phyloP scores from a whole-genome alignment of 208 protist genomes.

The Leishmania guyanensis region DNA sequence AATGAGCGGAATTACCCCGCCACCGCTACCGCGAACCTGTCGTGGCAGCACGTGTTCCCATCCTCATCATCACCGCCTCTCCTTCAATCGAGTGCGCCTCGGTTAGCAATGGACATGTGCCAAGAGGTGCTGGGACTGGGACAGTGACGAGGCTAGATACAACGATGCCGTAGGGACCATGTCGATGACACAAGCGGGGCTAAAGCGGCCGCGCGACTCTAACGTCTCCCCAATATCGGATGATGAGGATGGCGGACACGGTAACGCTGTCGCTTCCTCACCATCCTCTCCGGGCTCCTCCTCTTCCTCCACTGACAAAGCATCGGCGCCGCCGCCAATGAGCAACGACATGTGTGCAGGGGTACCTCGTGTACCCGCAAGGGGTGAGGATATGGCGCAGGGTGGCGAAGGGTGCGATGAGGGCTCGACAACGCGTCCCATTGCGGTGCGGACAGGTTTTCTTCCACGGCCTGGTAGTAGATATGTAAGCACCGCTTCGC shows the following conservation, averaged over 20 bases:
- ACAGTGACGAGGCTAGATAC: neutral
- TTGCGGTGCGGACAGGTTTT: neutral
- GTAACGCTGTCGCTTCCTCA: neutral
- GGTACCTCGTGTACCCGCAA: neutral
- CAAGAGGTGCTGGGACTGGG: neutral
- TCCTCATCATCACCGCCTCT: neutral
- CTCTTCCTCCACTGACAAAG: neutral
- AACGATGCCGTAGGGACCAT: neutral
- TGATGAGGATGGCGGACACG: neutral
- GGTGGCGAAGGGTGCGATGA: neutral
- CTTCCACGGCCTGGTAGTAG: neutral
- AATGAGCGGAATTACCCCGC: neutral
- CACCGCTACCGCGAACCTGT: neutral
- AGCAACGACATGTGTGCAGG: neutral
- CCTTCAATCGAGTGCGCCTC: too few species aligned
- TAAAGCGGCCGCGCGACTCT: constrained; percentile 2
- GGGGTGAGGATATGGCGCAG: neutral
- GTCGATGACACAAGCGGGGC: neutral
- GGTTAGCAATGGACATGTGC: neutral
- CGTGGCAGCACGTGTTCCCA: neutral
- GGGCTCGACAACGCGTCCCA: neutral
- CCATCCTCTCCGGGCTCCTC: neutral
- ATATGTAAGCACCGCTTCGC: neutral
- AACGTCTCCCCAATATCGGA: neutral
- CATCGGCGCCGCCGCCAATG: neutral